Base-by-base conservation (phyloP, 371 early-diverging fungal genomes). In the Lichtheimia corymbifera region DNA sequence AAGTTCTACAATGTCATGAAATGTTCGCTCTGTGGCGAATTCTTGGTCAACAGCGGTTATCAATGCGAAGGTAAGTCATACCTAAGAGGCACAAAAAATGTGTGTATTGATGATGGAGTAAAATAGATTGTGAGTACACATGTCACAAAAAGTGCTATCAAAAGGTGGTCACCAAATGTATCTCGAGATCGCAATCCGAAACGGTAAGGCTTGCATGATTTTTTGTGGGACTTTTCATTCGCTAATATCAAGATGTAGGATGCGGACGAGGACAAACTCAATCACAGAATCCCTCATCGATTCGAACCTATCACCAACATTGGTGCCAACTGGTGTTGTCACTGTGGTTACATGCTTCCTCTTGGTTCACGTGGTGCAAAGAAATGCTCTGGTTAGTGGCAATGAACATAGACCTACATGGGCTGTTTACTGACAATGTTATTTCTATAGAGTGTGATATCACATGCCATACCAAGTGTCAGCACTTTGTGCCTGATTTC, bases 321-420 rank as follows among this genome's bases (percentile, higher is more conserved):
- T 53, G 89, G 88, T 41, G 90, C 94, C 45, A 88, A 88, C 64
- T 99, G 97, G 96, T 99, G 99, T 77, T 90, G 90, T 68, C 99
- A 99, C 79, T 99, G 99, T 83, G 99, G 99, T 49, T 89, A 90
- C 56, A 91, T 95, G 88, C 89, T 99, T 28, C 88, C 95, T 5
- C 72, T 97, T 9, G 93, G 95, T 14, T 86, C 88, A 7, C 79
- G 82, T 58, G 85, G 86, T 13, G 76, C 85, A 25, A 91, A 88
- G 67, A 76, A 78, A 58, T 91, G 90, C 66, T 77, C 83, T 40
- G 70, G 76, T 75, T 70, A 52, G 52, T 17, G 14, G 30, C 41
- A 25, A 15, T 20, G 53, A 41, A 40, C 17, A 25, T 17, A 15
- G n/a, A 18, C 13, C 28, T 12, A 50, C 4, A 12, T 15, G 28